phyloP scores from a whole-genome alignment of 495 filamentous ascomycete species.

The Neurospora discreta region DNA sequence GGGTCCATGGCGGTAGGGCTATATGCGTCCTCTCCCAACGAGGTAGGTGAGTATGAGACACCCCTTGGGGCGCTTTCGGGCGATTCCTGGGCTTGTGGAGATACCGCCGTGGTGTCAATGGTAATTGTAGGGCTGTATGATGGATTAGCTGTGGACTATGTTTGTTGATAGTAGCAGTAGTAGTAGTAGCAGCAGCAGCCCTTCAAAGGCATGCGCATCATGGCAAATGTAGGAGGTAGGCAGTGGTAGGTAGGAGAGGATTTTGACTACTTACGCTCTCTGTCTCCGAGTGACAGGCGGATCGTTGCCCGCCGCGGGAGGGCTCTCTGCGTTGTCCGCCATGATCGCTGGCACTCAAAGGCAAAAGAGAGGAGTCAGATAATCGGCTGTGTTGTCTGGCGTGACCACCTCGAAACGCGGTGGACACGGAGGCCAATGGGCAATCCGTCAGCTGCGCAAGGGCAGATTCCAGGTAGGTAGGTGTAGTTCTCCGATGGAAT shows the following conservation, averaged over 20 bases:
- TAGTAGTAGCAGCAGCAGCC: not conserved
- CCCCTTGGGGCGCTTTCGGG: constrained; percentile 5
- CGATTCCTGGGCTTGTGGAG: constrained; percentile 8
- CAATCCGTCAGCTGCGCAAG: not conserved
- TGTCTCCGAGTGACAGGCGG: not conserved
- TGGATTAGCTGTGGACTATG: not conserved
- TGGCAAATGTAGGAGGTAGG: not conserved
- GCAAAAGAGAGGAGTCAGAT: not conserved
- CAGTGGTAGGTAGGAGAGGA: not conserved
- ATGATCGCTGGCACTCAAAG: not conserved
- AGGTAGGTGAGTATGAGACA: constrained; percentile 30
- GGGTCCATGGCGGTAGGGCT: constrained; percentile 33
- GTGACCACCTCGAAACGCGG: not conserved
- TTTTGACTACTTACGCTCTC: constrained; percentile 12
- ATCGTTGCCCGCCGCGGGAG: not conserved
- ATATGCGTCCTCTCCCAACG: constrained; percentile 33
- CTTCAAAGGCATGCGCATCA: not conserved
- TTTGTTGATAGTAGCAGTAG: constrained; percentile 4
- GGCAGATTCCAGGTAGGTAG: not conserved
- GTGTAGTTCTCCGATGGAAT: not conserved
- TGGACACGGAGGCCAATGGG: not conserved
- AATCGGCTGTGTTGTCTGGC: not conserved
- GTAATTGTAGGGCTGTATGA: constrained; percentile 54
- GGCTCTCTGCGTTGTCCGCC: not conserved
- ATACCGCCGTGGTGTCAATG: constrained; percentile 61